Percentiles rank a stretch among this genome's conserved stretches.
These are phyloP conservation scores for Penicillium sp. DNA, from an alignment of 2,329 filamentous ascomycete species.

Conservation along the genomic window DNA sequence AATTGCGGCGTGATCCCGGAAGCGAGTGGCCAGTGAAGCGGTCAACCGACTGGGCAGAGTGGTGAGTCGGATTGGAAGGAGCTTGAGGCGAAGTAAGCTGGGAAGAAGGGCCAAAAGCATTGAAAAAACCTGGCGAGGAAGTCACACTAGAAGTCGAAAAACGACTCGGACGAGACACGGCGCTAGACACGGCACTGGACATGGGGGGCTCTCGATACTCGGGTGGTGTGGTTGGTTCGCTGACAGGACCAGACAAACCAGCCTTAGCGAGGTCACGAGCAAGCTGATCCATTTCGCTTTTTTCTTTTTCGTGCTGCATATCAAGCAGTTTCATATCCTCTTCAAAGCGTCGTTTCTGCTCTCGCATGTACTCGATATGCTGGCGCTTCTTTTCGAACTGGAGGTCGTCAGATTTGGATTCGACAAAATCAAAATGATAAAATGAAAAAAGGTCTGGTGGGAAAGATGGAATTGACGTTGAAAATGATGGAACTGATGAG, in stretches of 20 bases:
- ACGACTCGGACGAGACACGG: slow-evolving; percentile 79
- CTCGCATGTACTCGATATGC: slow-evolving; percentile 85
- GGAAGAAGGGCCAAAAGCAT: slow-evolving; percentile 66
- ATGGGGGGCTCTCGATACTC: slow-evolving; percentile 84
- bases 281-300: slow-evolving; percentile 80
- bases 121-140: slow-evolving; percentile 72
- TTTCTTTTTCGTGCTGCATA: slow-evolving; percentile 76
- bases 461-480: slow-evolving; percentile 8
- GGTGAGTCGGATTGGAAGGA: slow-evolving; percentile 50
- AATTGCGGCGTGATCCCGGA: slow-evolving; percentile 82
- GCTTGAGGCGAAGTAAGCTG: slow-evolving; percentile 73
- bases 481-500: background rate
- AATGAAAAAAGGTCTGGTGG: no score
- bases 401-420: slow-evolving; percentile 35
- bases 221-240: slow-evolving; percentile 92
- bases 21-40: slow-evolving; percentile 79
- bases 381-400: slow-evolving; percentile 92
- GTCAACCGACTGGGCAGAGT: slow-evolving; percentile 49
- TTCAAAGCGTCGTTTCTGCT: slow-evolving; percentile 86
- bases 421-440: slow-evolving; percentile 11
- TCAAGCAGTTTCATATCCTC: slow-evolving; percentile 89
- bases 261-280: slow-evolving; percentile 69
- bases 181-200: no score
- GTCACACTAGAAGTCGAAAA: slow-evolving; percentile 87
- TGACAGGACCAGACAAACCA: slow-evolving; percentile 68